phyloP scores from a whole-genome alignment of 1,284 basidiomycete genomes.

The Boletus sp. region DNA sequence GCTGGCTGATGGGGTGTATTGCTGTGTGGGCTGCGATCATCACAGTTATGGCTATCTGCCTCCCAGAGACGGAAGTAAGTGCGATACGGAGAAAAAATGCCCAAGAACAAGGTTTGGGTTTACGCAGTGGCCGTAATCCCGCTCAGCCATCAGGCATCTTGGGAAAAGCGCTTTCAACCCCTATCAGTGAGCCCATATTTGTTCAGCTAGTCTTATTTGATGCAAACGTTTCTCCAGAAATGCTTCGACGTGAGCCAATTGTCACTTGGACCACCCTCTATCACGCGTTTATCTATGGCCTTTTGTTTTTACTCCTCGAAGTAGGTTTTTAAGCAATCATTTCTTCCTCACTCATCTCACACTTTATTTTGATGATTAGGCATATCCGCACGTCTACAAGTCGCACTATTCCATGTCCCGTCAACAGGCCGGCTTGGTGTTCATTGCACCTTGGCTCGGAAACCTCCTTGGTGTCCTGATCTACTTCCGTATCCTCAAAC shows the following conservation, averaged over 20 bases:
- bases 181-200: conserved; percentile 18
- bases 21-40: conserved; percentile 22
- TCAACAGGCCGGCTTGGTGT: conserved; percentile 22
- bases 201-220: neutral
- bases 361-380: conserved; percentile 10
- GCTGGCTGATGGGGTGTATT: conserved; percentile 25
- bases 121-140: neutral
- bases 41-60: conserved; percentile 11
- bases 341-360: neutral
- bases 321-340: conserved; percentile 2
- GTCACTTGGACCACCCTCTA: conserved; percentile 26
- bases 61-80: conserved; percentile 25
- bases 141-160: conserved; percentile 10
- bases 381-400: conserved; percentile 26
- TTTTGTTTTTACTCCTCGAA: conserved; percentile 28
- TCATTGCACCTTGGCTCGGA: conserved; percentile 25
- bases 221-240: conserved; percentile 12
- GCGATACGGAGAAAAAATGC: conserved; percentile 19
- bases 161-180: conserved; percentile 19
- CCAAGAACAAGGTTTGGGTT: conserved; percentile 2
- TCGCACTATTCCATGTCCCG: conserved; percentile 24
- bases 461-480: conserved; percentile 26
- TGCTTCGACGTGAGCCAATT: conserved; percentile 25
- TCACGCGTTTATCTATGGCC: conserved; percentile 26
- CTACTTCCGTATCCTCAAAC: conserved; percentile 26